These are phyloP conservation scores for Russula emetica DNA, from an alignment of 768 basidiomycete genomes.

Conservation along the genomic window DNA sequence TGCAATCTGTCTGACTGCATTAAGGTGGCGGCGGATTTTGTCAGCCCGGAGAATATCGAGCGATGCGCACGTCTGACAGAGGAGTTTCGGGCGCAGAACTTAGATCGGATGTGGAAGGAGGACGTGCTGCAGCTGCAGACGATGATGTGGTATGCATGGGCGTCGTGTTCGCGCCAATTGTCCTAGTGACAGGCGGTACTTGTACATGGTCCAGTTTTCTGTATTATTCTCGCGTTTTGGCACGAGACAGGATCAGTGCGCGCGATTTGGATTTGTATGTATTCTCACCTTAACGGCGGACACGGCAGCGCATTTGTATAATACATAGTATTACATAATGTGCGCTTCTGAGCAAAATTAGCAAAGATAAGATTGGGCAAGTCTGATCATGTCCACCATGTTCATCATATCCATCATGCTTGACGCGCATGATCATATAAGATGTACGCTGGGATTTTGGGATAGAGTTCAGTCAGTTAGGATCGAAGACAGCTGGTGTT, in stretches of 20 bases:
- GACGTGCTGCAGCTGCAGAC: conserved; percentile 86
- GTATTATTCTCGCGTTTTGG: conserved; percentile 11
- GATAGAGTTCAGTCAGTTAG: too few relatives aligned
- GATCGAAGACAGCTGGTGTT: too few relatives aligned
- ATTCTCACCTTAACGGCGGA: conserved; percentile 21
- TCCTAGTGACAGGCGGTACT: not conserved
- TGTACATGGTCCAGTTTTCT: not conserved
- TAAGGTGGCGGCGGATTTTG: conserved; percentile 93
- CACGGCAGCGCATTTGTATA: conserved; percentile 20
- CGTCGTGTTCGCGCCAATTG: conserved; percentile 49
- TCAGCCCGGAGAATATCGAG: conserved; percentile 86
- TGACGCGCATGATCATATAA: too few relatives aligned
- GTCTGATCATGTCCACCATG: too few relatives aligned
- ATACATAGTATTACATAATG: conserved; percentile 22
- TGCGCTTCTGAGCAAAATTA: too few relatives aligned
- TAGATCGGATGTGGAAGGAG: conserved; percentile 84
- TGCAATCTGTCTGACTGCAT: conserved; percentile 90
- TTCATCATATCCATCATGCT: too few relatives aligned
- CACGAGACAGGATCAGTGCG: conserved; percentile 9
- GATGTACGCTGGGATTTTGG: too few relatives aligned
- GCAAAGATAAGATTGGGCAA: too few relatives aligned
- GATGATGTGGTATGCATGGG: conserved; percentile 94
- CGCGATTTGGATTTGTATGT: conserved; percentile 20
- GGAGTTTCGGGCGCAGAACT: conserved; percentile 89
- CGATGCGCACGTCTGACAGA: conserved; percentile 78